A percentile compares a stretch with the other conserved stretches of the same genome.
These are phyloP conservation scores for Pseudogymnoascus sp. DNA, from an alignment of 2,329 filamentous ascomycete species.

Conservation along the genomic window DNA sequence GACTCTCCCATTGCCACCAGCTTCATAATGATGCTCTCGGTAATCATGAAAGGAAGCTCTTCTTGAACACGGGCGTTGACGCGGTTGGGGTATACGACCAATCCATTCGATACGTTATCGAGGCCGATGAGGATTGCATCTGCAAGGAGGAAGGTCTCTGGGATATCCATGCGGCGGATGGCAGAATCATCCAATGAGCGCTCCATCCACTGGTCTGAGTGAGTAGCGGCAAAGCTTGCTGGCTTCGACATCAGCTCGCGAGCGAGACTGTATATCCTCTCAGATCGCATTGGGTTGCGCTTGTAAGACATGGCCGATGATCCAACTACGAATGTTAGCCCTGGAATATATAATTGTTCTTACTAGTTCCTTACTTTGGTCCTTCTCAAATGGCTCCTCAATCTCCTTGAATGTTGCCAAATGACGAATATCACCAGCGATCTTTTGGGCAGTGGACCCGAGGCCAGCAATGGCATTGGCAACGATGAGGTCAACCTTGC, in stretches of 20 bases:
- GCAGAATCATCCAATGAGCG: conserved; percentile 33
- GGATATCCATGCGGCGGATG: conserved; percentile 54
- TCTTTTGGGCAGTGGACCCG: conserved; percentile 69
- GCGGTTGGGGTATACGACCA: conserved; percentile 71
- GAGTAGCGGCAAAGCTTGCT: conserved; percentile 47
- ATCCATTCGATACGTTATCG: conserved; percentile 59
- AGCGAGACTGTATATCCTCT: conserved; percentile 38
- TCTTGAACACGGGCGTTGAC: conserved; percentile 60
- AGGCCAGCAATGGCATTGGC: conserved; percentile 73
- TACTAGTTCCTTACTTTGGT: conserved; percentile 43
- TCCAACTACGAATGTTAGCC: conserved; percentile 37
- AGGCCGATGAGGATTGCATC: conserved; percentile 60
- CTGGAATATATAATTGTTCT: not conserved
- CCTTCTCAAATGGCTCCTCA: conserved; percentile 74
- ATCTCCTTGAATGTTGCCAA: conserved; percentile 72
- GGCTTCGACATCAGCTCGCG: conserved; percentile 35
- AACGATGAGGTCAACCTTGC: conserved; percentile 74
- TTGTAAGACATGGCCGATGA: conserved; percentile 51
- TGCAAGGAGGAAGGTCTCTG: conserved; percentile 59
- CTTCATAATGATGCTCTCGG: conserved; percentile 68
- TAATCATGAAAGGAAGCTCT: conserved; percentile 83
- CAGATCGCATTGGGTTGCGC: conserved; percentile 41
- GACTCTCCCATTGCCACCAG: conserved; percentile 62
- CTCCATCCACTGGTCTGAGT: conserved; percentile 68
- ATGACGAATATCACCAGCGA: conserved; percentile 66